Evolutionary conservation across 331 rosid species (phyloP).

Genomic region (Rosa hybrid): DNA sequence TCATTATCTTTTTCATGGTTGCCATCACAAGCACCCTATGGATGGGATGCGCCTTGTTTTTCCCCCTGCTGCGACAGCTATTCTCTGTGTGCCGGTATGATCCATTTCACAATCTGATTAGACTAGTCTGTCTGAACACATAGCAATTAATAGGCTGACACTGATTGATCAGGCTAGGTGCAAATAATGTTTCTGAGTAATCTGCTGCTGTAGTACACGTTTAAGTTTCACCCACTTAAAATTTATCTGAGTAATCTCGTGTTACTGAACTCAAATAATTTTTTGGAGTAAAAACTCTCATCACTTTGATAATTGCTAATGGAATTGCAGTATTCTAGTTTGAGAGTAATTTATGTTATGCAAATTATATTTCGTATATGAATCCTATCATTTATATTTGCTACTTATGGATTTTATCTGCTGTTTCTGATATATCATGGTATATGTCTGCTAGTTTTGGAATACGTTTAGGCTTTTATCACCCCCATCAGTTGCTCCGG

Average conservation of each 20-base stretch:
- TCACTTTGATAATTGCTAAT: not conserved
- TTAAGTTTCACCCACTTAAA: not conserved
- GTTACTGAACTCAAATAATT: not conserved
- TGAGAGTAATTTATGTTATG: not conserved
- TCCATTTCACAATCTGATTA: not conserved
- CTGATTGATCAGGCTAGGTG: not conserved
- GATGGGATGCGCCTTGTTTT: conserved; percentile 87
- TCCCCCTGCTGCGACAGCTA: conserved; percentile 76
- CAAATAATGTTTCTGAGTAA: not conserved
- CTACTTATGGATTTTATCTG: not conserved
- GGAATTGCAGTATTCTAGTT: not conserved
- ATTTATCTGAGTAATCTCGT: not conserved
- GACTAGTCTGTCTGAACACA: not conserved
- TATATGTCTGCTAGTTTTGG: conserved; percentile 56
- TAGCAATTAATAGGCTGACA: not conserved
- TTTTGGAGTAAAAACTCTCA: not conserved
- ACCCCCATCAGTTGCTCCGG: conserved; percentile 65
- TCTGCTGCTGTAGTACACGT: not conserved
- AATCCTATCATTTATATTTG: not conserved
- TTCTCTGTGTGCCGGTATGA: conserved; percentile 63
- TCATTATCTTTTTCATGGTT: conserved; percentile 86
- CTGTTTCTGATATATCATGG: conserved; percentile 9
- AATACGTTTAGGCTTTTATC: conserved; percentile 52
- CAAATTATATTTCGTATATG: not conserved
- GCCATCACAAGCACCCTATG: conserved; percentile 95